Base-by-base conservation (phyloP, 257 asterid genomes). In the Nicotiana otophora region DNA sequence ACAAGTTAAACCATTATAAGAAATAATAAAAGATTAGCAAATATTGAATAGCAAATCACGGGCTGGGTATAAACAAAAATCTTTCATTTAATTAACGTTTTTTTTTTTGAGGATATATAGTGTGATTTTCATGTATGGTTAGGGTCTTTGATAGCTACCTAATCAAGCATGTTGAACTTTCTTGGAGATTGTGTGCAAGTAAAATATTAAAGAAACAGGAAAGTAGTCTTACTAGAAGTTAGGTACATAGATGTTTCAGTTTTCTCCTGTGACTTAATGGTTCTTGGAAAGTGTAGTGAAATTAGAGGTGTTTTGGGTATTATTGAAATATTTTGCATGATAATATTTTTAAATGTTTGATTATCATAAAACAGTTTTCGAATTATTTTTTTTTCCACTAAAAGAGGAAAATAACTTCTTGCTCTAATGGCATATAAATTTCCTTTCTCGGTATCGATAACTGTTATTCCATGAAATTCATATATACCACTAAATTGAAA, bases 121-220 rank as follows among this genome's bases (percentile, higher is more conserved):
- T 39, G 9, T 54, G 23, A 48, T 48, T 48, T 74, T 74, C 26
- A 3, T n/a, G 63, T 74, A 48, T 74, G 62, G 80, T 20, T 34
- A 74, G 23, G 12, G 62, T 48, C 62, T 23, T 15, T 74, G 62
- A 74, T 48, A 72, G 80, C 80, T 74, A 61, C 80, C 62, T 26
- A 74, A 74, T 23, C 54, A 74, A 74, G 79, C 60, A 48, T 48
- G 61, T 46, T 12, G 62, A 74, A 74, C 16, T 23, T 74, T 74
- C 62, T 74, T 74, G 63, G 63, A 74, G 63, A 74, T 74, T 23
- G 80, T 48, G 80, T 74, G 80, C 80, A 74, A 74, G 80, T 48
- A 48, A 74, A 48, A 7, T 42, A 74, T 74, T 48, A 74, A 39
- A 26, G 26, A 74, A 48, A 74, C 42, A 74, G 63, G 28, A 74